A percentile compares a stretch with the other conserved stretches of the same genome.
phyloP scores from a whole-genome alignment of 257 asterid species.

The Solanum phureja region DNA sequence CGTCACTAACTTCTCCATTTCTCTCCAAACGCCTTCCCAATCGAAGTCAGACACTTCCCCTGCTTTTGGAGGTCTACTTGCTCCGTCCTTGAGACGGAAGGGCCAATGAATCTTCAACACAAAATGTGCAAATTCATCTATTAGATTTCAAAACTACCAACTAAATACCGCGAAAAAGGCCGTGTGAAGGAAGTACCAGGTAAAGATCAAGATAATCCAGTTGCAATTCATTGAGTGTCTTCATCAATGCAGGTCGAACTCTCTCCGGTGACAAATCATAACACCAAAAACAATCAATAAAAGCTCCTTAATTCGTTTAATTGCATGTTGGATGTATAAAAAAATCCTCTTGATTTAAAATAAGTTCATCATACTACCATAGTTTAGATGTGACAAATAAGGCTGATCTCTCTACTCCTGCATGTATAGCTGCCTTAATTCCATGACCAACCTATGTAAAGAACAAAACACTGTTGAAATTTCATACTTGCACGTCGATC shows the following conservation, averaged over 20 bases:
- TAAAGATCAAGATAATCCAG: conserved; percentile 71
- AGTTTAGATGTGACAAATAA: conserved; percentile 55
- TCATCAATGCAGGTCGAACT: conserved; percentile 51
- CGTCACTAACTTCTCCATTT: conserved; percentile 61
- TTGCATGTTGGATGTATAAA: neutral
- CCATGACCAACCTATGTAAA: conserved; percentile 39
- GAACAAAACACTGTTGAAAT: neutral
- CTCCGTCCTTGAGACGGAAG: conserved; percentile 48
- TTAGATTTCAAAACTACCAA: neutral
- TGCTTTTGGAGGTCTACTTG: conserved; percentile 40
- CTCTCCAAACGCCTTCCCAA: conserved; percentile 73
- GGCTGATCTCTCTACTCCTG: conserved; percentile 46
- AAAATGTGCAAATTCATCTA: neutral
- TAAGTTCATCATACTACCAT: conserved; percentile 20
- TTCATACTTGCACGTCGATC: neutral
- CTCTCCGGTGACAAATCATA: conserved; percentile 42
- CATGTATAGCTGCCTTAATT: conserved; percentile 47
- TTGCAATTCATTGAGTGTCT: conserved; percentile 47
- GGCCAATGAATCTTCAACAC: conserved; percentile 61
- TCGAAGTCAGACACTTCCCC: conserved; percentile 54
- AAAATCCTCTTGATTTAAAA: neutral
- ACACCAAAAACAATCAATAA: conserved; percentile 31
- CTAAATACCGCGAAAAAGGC: neutral
- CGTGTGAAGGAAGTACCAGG: conserved; percentile 24
- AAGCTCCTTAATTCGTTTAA: neutral